Percentiles rank a stretch among this genome's conserved stretches.
Conservation (phyloP, 768 basidiomycete genomes). For the Boletus subcaerulescens region DNA sequence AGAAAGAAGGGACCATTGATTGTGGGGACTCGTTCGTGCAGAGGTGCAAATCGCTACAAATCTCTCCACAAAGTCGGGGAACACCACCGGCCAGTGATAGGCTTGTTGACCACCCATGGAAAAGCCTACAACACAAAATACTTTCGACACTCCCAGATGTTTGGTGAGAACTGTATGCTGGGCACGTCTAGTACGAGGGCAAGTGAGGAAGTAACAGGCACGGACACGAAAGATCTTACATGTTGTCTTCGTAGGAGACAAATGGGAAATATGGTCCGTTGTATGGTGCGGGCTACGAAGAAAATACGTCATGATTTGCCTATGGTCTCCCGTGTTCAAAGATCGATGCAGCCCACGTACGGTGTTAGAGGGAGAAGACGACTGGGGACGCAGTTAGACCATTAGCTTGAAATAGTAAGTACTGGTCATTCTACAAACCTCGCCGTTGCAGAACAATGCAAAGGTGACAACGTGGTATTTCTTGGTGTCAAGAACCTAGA, state of each 20-base stretch:
- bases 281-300: constrained; percentile 47
- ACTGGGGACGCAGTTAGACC: constrained; percentile 31
- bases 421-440: too few relatives aligned
- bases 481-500: too few relatives aligned
- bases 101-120: constrained; percentile 63
- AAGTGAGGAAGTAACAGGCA: background rate
- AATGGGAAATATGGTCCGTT: constrained; percentile 45
- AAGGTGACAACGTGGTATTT: too few relatives aligned
- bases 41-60: constrained; percentile 48
- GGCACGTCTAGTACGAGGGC: constrained; percentile 42
- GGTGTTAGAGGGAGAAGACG: constrained; percentile 61
- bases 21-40: constrained; percentile 54
- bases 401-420: background rate
- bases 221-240: constrained; percentile 32
- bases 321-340: too few relatives aligned
- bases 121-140: constrained; percentile 41
- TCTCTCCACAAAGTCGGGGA: constrained; percentile 54
- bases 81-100: constrained; percentile 57
- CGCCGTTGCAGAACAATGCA: too few relatives aligned
- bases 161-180: constrained; percentile 51
- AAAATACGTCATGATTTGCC: background rate
- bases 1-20: constrained; percentile 41
- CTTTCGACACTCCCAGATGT: constrained; percentile 11
- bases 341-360: constrained; percentile 4
- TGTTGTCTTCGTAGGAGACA: constrained; percentile 56